phyloP scores from a whole-genome alignment of 177 flowering plant genomes.

The Vitis hybrid region DNA sequence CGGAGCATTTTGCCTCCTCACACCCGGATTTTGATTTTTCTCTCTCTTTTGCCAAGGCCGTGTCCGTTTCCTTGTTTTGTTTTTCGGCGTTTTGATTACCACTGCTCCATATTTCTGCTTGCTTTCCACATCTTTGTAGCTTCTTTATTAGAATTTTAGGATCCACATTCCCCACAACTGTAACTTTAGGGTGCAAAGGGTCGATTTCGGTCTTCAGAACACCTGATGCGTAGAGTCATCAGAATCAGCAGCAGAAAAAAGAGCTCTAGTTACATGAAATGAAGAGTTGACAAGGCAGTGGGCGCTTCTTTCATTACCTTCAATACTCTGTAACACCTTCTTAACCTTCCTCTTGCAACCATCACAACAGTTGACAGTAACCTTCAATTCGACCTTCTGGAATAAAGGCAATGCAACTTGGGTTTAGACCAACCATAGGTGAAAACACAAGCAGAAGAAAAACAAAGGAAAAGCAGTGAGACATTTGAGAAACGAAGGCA shows the following conservation, averaged over 20 bases:
- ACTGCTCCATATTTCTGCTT: slow-evolving; percentile 35
- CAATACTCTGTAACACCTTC: slow-evolving; percentile 39
- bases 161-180: slow-evolving; percentile 41
- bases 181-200: slow-evolving; percentile 33
- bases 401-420: slow-evolving; percentile 20
- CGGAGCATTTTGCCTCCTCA: slow-evolving; percentile 16
- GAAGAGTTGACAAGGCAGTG: background rate
- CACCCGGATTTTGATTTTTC: slow-evolving; percentile 10
- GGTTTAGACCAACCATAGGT: background rate
- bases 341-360: slow-evolving; percentile 55
- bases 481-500: background rate
- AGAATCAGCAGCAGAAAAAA: background rate
- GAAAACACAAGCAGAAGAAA: background rate
- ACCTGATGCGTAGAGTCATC: slow-evolving; percentile 24
- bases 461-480: background rate
- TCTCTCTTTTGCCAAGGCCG: slow-evolving; percentile 1
- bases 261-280: background rate
- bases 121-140: slow-evolving; percentile 39
- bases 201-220: slow-evolving; percentile 44
- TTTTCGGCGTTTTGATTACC: slow-evolving; percentile 16
- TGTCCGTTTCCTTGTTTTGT: slow-evolving; percentile 19
- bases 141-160: slow-evolving; percentile 37
- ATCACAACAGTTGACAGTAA: slow-evolving; percentile 44
- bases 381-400: slow-evolving; percentile 51
- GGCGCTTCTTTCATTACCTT: slow-evolving; percentile 26